These are phyloP conservation scores for Yarrowia sp. DNA, from an alignment of 805 yeast genomes.

Conservation along the genomic window DNA sequence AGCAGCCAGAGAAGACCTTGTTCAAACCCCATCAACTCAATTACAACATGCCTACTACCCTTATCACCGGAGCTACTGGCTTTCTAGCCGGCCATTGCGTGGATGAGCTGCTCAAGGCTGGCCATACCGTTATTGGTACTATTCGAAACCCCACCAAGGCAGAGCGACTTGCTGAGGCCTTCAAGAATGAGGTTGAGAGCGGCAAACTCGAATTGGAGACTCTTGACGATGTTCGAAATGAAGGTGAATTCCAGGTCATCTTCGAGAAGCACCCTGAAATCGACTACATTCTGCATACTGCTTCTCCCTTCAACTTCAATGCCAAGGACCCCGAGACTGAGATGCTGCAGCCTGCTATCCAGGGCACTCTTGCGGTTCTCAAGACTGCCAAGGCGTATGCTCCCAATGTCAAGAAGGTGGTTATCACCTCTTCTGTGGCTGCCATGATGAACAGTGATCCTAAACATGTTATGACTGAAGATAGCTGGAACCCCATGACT, in stretches of 20 bases:
- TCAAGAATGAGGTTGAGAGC: slow-evolving; percentile 30
- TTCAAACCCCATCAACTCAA: neutral
- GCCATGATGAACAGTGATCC: slow-evolving; percentile 42
- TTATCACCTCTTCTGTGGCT: slow-evolving; percentile 53
- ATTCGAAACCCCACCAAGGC: slow-evolving; percentile 48
- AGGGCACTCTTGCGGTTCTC: slow-evolving; percentile 48
- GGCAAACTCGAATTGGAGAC: slow-evolving; percentile 36
- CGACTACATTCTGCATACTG: slow-evolving; percentile 43
- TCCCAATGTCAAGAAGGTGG: slow-evolving; percentile 42
- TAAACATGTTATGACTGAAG: slow-evolving; percentile 36
- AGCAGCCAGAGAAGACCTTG: no score
- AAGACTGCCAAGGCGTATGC: slow-evolving; percentile 41
- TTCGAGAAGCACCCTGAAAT: slow-evolving; percentile 44
- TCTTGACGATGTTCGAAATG: slow-evolving; percentile 37
- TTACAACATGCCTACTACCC: slow-evolving; percentile 33
- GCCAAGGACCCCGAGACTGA: slow-evolving; percentile 43
- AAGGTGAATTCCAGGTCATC: slow-evolving; percentile 49
- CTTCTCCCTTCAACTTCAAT: slow-evolving; percentile 42
- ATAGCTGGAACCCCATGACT: slow-evolving; percentile 42
- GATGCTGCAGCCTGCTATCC: slow-evolving; percentile 48
- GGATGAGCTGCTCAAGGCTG: slow-evolving; percentile 41
- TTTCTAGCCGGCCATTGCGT: slow-evolving; percentile 48
- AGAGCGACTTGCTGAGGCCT: slow-evolving; percentile 33
- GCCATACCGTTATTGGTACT: slow-evolving; percentile 49
- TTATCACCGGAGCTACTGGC: slow-evolving; percentile 49